Evolutionary conservation across 805 yeast genomes (phyloP).

Genomic region (Aciculoconidium aculeatum): DNA sequence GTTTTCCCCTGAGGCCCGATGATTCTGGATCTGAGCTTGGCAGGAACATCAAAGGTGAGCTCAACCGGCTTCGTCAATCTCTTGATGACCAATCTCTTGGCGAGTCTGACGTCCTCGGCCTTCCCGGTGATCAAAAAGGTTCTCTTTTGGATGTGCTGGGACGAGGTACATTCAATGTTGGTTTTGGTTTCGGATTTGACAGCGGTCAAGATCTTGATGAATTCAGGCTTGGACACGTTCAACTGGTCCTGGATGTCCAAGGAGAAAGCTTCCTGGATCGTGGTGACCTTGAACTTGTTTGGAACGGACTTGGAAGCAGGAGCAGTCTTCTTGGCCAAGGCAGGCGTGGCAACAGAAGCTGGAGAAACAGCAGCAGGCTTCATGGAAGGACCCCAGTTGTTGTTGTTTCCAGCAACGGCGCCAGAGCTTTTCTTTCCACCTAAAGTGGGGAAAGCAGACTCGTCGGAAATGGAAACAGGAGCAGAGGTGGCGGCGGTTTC

Average conservation of each 20-base stretch:
- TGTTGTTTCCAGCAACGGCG: conserved; percentile 13
- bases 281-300: conserved; percentile 38
- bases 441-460: conserved; percentile 60
- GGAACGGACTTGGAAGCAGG: conserved; percentile 13
- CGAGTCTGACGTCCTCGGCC: conserved; percentile 56
- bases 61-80: conserved; percentile 71
- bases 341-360: conserved; percentile 13
- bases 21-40: conserved; percentile 66
- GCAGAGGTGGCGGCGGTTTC: conserved; percentile 10
- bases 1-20: conserved; percentile 86
- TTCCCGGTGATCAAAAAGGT: conserved; percentile 79
- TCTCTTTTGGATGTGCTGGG: conserved; percentile 68
- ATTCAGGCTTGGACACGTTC: conserved; percentile 56
- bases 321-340: no score
- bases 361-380: conserved; percentile 15
- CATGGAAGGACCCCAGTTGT: conserved; percentile 39
- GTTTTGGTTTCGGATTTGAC: conserved; percentile 59
- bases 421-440: conserved; percentile 33
- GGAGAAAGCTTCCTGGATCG: conserved; percentile 74
- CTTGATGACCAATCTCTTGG: conserved; percentile 70
- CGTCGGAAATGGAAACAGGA: conserved; percentile 41
- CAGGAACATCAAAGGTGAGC: conserved; percentile 61
- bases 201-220: conserved; percentile 57
- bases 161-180: conserved; percentile 76
- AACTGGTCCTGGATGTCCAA: conserved; percentile 66